These are phyloP conservation scores for Rhynchospora pubera DNA, from an alignment of 176 grass and related monocot genomes.

Conservation along the genomic window DNA sequence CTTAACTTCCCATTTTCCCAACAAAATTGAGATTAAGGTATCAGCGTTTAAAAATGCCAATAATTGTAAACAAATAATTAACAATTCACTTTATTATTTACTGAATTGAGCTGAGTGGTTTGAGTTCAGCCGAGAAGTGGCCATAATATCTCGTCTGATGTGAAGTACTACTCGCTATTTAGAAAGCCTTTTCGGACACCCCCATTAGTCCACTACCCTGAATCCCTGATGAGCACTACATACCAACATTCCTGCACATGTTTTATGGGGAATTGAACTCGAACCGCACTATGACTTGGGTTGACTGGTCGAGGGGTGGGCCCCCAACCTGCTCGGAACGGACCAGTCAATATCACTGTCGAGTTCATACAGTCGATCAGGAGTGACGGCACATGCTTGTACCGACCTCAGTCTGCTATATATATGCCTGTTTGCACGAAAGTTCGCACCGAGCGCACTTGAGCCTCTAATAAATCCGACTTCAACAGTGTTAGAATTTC, in stretches of 20 bases:
- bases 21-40: too few relatives aligned
- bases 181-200: slow-evolving; percentile 28
- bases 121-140: slow-evolving; percentile 51
- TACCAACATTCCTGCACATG: slow-evolving; percentile 45
- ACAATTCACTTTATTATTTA: slow-evolving; percentile 7
- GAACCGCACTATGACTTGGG: slow-evolving; percentile 56
- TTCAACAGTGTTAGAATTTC: slow-evolving; percentile 46
- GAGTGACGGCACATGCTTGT: slow-evolving; percentile 37
- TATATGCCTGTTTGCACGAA: slow-evolving; percentile 48
- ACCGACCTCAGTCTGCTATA: slow-evolving; percentile 43
- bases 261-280: slow-evolving; percentile 33
- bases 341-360: slow-evolving; percentile 16
- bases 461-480: slow-evolving; percentile 63
- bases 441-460: slow-evolving; percentile 55
- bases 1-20: too few relatives aligned
- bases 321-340: slow-evolving; percentile 61
- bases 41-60: too few relatives aligned
- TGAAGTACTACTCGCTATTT: slow-evolving; percentile 40
- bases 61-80: not conserved
- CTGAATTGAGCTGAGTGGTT: slow-evolving; percentile 48
- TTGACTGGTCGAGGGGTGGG: slow-evolving; percentile 56
- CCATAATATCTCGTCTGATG: slow-evolving; percentile 47
- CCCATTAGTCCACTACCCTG: too few relatives aligned
- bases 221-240: slow-evolving; percentile 66
- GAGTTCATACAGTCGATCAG: slow-evolving; percentile 40